Evolutionary conservation across 2,329 filamentous ascomycete species (phyloP), one percentile per base, ranked within the genome.

Genomic region (Trichoderma sp.): DNA sequence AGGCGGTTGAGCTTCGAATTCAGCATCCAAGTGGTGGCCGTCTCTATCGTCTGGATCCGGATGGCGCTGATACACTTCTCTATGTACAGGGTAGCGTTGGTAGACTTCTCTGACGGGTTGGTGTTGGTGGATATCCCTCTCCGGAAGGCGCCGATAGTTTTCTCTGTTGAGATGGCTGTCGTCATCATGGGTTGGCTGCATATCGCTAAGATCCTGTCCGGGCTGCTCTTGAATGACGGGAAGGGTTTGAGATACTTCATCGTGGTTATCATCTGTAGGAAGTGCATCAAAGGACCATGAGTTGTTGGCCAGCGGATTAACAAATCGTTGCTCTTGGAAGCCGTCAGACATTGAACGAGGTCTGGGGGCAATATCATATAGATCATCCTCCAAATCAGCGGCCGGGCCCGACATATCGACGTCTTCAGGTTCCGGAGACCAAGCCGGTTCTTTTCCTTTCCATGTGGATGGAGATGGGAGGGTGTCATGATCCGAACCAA

Each of bases 341-440:
- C 90, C 90, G 78, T 92, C 91, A 0, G 91, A 92, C 67, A 87
- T 85, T 33, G 91, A 86, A 60, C 91, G 85, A 21, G 88, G 89
- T 50, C 90, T 83, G 21, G 83, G 79, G 38, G 80, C 62, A 67
- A 78, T 78, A 69, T 78, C 68, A 38, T 12, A 56, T 33, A 33
- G 16, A 21, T 65, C 41, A 35, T 76, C 76, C n/a, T 77, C 76
- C 27, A 65, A 65, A 50, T 75, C 74, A 59, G 75, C 76, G 1
- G 73, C 60, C n/a, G 77, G 74, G 14, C 68, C 74, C 14, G 75
- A 74, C 21, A 67, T 56, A 29, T 59, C 65, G 21, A 71, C 56
- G 11, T 76, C 77, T 45, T 76, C 71, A 41, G 69, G 63, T 27
- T 38, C 63, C 33, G 78, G 71, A 29, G 75, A 69, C 60, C 68